A percentile compares a stretch with the other conserved stretches of the same genome.
Conservation (phyloP, 345 rosid genomes). For the Iberis pinnata region DNA sequence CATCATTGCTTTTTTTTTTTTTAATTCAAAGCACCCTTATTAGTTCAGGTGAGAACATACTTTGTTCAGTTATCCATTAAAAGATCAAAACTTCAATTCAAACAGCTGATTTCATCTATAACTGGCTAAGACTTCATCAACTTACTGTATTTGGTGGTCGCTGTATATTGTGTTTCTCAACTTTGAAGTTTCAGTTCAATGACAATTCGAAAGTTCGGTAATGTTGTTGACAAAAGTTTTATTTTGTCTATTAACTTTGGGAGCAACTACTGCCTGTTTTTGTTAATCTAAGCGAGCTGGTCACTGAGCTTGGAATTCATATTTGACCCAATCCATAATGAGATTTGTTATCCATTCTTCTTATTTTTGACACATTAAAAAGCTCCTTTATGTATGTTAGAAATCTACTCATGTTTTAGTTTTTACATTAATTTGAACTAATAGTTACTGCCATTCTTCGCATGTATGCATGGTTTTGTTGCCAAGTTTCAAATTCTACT, state of each 20-base stretch:
- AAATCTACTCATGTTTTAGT: constrained; percentile 5
- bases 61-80: neutral
- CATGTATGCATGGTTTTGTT: constrained; percentile 6
- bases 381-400: constrained; percentile 5
- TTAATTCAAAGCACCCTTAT: neutral
- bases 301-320: neutral
- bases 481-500: constrained; percentile 6
- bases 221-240: constrained; percentile 3
- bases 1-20: neutral
- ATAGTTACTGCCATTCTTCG: neutral
- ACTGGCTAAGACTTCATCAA: neutral
- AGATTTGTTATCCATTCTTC: constrained; percentile 15
- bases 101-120: neutral
- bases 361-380: constrained; percentile 11
- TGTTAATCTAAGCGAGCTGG: constrained; percentile 11
- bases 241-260: constrained; percentile 3
- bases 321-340: constrained; percentile 12
- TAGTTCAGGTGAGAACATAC: neutral
- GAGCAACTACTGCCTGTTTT: constrained; percentile 4
- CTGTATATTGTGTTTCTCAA: constrained; percentile 9
- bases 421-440: constrained; percentile 15
- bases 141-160: constrained; percentile 13
- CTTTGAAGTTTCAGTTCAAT: neutral
- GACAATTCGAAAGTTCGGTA: neutral
- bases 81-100: constrained; percentile 5